Percentiles rank a stretch among this genome's conserved stretches.
phyloP scores from a whole-genome alignment of 257 asterid species.

The Datura wrightii region DNA sequence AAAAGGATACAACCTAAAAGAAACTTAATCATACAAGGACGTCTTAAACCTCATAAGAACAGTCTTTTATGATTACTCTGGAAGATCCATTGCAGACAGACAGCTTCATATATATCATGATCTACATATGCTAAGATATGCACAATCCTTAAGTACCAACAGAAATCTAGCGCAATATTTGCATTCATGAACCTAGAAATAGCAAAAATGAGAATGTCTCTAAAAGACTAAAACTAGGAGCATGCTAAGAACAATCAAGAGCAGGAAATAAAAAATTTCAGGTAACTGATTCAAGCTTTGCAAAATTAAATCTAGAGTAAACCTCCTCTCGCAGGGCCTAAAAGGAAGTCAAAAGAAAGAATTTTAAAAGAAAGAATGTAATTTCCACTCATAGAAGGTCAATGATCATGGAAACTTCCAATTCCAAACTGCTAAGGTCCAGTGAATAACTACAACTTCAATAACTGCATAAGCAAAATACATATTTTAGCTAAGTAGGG shows the following conservation, averaged over 20 bases:
- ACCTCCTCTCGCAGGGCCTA: not conserved
- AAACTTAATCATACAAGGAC: not conserved
- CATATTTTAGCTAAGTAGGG: not conserved
- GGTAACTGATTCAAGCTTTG: constrained; percentile 11
- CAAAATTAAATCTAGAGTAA: not conserved
- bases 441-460: not conserved
- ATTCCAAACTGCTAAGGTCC: not conserved
- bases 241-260: not conserved
- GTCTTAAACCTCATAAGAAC: not conserved
- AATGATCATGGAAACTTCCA: not conserved
- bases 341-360: not conserved
- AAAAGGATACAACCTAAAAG: not conserved
- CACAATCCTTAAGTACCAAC: not conserved
- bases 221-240: not conserved
- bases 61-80: not conserved
- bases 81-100: not conserved
- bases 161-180: not conserved
- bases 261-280: not conserved
- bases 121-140: not conserved
- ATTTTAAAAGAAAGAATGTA: not conserved
- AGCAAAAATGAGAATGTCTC: constrained; percentile 8
- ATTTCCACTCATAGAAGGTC: constrained; percentile 1
- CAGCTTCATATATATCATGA: constrained; percentile 8
- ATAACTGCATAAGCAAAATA: not conserved
- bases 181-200: not conserved